phyloP scores from a whole-genome alignment of 2,329 filamentous ascomycete species.

The Myriangium duriaei region DNA sequence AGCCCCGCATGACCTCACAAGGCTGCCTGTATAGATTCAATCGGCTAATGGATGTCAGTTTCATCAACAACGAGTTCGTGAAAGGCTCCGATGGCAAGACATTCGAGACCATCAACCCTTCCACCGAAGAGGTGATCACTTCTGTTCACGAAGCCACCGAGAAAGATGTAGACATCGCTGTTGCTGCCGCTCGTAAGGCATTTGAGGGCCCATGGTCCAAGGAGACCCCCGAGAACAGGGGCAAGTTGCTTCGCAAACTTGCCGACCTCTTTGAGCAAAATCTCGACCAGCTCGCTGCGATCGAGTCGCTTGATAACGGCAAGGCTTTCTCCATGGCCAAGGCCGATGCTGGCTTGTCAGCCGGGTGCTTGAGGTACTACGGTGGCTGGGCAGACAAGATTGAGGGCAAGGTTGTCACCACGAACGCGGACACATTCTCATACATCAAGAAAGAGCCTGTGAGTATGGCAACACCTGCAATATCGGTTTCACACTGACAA shows the following conservation, averaged over 20 bases:
- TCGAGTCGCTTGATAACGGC: slow-evolving; percentile 82
- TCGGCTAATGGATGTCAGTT: slow-evolving; percentile 40
- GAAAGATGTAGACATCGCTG: slow-evolving; percentile 72
- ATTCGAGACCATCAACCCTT: slow-evolving; percentile 84
- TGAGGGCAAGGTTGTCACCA: slow-evolving; percentile 74
- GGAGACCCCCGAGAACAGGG: slow-evolving; percentile 57
- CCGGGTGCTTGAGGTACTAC: slow-evolving; percentile 70
- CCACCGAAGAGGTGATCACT: slow-evolving; percentile 46
- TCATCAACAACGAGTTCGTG: slow-evolving; percentile 90
- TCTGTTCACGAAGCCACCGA: slow-evolving; percentile 58
- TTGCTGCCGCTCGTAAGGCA: slow-evolving; percentile 72
- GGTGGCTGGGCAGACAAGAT: slow-evolving; percentile 90
- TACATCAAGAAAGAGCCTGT: slow-evolving; percentile 71
- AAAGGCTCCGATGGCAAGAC: slow-evolving; percentile 74
- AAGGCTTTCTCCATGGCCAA: slow-evolving; percentile 68
- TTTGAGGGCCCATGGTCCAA: slow-evolving; percentile 62
- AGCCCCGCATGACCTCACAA: not conserved
- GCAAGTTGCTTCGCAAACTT: slow-evolving; percentile 59
- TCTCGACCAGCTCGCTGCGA: slow-evolving; percentile 58
- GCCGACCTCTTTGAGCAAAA: slow-evolving; percentile 73
- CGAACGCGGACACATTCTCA: slow-evolving; percentile 65
- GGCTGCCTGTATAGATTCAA: not conserved
- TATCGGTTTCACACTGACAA: too few relatives aligned
- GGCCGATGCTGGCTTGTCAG: slow-evolving; percentile 57
- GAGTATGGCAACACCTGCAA: slow-evolving; percentile 18